Base-by-base conservation (phyloP, 352 stramenopile species). In the Pythium graminicola region DNA sequence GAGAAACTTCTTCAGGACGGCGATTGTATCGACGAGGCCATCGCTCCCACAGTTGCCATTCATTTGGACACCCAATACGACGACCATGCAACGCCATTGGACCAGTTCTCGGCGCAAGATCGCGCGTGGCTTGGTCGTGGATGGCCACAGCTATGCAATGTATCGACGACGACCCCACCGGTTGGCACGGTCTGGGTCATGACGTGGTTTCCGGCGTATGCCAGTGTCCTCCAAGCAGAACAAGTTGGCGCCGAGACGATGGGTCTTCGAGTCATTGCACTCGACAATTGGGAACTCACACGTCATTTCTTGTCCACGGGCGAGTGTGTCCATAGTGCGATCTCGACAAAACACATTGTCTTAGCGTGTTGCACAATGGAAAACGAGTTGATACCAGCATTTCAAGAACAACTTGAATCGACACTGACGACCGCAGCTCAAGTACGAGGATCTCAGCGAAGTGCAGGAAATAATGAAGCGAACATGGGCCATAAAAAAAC, bases 191-290 rank as follows among this genome's bases (percentile, higher is more conserved):
- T 63, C 31, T 52, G 41, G 41, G 54, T 42, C 9, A 3, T 50
- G 9, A 47, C 62, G 26, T 86, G 76, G 76, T 57, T 83, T 22
- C 72, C 73, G 0, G 24, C 54, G 53, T 86, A 85, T 50, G 69
- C 64, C 13, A 81, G 64, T 38, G 63, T 54, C 4, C 14, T 85
- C 9, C 69, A 81, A 27, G 46, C 60, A 22, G 65, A 69, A n/a
- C 40, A 61, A 14, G n/a, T 68, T 3, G 69, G 58, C 20, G 19
- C 39, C 4, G 54, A 56, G 2, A 46, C 23, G 4, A 40, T 81
- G 3, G 60, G 55, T 26, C 40, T 85, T 14, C 54, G 70, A 6
- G 44, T 85, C 4, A 8, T 81, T 28, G 79, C 68, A 22, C 50
- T 72, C 0, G 71, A 83, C 24, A 62, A 64, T 0, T 86, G 69